Evolutionary conservation across 345 rosid genomes (phyloP), one percentile per base, ranked within the genome.

Genomic region (Kernera saxatilis): DNA sequence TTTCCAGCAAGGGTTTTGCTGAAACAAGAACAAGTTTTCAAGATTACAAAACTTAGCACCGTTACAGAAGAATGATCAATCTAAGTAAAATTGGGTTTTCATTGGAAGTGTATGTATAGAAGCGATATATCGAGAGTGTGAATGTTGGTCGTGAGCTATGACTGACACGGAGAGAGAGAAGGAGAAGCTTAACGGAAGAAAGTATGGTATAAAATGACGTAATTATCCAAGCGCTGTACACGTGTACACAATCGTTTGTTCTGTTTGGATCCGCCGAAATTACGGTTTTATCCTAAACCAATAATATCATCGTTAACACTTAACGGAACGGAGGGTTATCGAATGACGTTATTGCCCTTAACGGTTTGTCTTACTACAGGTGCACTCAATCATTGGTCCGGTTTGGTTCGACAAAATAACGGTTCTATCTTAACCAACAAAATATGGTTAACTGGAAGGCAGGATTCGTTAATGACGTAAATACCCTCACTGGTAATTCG

Each of bases 141-240:
- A 51, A 19, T 60, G 62, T 30, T 57, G 63, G 72, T n/a, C n/a
- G n/a, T n/a, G n/a, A n/a, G n/a, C n/a, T n/a, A n/a, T n/a, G 68
- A 35, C 77, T 56, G 39, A 53, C 48, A 23, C 11, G 8, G 71
- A 32, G 37, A 21, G 33, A 35, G n/a, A n/a, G n/a, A n/a, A n/a
- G n/a, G n/a, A n/a, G 36, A 25, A 45, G 65, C 70, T 45, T 75
- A 75, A 75, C 74, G 79, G 75, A 63, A 70, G 75, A 76, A 70
- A 70, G 71, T 5, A 11, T 21, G 7, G 4, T 15, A n/a, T n/a
- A 0, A 36, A 75, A 61, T 68, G 70, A 69, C 79, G 22, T 35
- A 44, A 43, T 35, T 62, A 53, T 65, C 73, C 78, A 12, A 52
- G 19, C 35, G 14, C 1, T 39, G 40, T 58, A 40, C 60, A 67